phyloP scores from a whole-genome alignment of 495 filamentous ascomycete genomes.

The Aspergillus sclerotioniger region DNA sequence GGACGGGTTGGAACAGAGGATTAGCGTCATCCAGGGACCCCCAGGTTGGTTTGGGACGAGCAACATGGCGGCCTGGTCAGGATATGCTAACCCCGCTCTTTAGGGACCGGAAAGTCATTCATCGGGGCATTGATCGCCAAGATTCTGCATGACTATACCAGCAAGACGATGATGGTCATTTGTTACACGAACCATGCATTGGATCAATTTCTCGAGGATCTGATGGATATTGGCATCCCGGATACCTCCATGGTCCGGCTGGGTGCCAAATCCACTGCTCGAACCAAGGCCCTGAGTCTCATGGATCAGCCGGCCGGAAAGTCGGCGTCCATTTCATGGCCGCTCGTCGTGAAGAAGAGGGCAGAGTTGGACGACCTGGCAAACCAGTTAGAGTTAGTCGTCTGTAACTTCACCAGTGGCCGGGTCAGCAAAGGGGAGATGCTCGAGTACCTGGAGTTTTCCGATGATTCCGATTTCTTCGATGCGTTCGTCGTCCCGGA shows the following conservation, averaged over 20 bases:
- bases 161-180: constrained; percentile 59
- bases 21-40: constrained; percentile 73
- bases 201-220: constrained; percentile 71
- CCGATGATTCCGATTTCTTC: constrained; percentile 50
- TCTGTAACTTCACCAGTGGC: constrained; percentile 25
- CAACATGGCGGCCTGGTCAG: background rate
- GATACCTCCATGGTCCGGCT: constrained; percentile 59
- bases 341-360: constrained; percentile 38
- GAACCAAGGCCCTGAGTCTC: constrained; percentile 49
- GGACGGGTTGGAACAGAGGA: constrained; percentile 48
- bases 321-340: constrained; percentile 18
- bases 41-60: constrained; percentile 64
- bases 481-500: constrained; percentile 55
- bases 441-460: constrained; percentile 64
- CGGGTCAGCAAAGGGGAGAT: constrained; percentile 28
- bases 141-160: constrained; percentile 50
- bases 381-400: constrained; percentile 13
- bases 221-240: constrained; percentile 61
- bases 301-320: constrained; percentile 39
- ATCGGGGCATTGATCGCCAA: constrained; percentile 68
- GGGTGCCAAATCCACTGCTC: constrained; percentile 58
- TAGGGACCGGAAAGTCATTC: constrained; percentile 80
- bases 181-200: constrained; percentile 72
- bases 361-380: constrained; percentile 33
- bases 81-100: constrained; percentile 1